Evolutionary conservation across 1,284 basidiomycete genomes (phyloP).

Genomic region (Cryptococcus wingfieldii): DNA sequence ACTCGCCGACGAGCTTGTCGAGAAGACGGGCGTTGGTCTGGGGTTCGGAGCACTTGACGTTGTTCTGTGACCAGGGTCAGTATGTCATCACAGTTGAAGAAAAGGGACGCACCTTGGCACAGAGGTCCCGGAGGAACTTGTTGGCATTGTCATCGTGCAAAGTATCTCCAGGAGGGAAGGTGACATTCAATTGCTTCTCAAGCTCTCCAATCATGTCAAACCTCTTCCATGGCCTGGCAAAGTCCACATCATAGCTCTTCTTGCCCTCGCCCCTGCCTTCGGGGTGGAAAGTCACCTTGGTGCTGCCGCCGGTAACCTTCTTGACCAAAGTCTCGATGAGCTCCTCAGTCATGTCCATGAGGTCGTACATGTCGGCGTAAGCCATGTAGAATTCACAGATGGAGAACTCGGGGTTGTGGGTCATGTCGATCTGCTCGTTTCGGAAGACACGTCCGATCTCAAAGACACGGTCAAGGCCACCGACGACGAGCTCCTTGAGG

Average conservation of each 20-base stretch:
- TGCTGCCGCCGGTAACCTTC: slow-evolving; percentile 70
- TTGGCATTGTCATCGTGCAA: slow-evolving; percentile 86
- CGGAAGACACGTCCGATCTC: slow-evolving; percentile 98
- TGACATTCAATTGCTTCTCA: slow-evolving; percentile 87
- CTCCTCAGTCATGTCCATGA: slow-evolving; percentile 95
- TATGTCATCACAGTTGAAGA: background rate
- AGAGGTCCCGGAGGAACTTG: slow-evolving; percentile 80
- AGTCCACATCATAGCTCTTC: slow-evolving; percentile 74
- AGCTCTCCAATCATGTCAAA: slow-evolving; percentile 98
- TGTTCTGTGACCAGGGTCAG: slow-evolving; percentile 58
- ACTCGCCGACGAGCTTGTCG: slow-evolving; percentile 98
- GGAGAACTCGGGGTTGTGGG: slow-evolving; percentile 95
- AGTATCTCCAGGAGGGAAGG: slow-evolving; percentile 88
- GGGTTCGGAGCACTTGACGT: slow-evolving; percentile 95
- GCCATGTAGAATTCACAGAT: slow-evolving; percentile 99
- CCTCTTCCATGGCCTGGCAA: slow-evolving; percentile 95
- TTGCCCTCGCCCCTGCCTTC: slow-evolving; percentile 74
- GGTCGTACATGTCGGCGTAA: slow-evolving; percentile 97
- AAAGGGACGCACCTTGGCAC: slow-evolving; percentile 61
- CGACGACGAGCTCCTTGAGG: slow-evolving; percentile 96
- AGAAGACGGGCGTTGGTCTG: slow-evolving; percentile 92
- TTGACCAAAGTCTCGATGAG: slow-evolving; percentile 90
- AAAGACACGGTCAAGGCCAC: slow-evolving; percentile 94
- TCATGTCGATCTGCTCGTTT: slow-evolving; percentile 98
- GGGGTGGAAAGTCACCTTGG: slow-evolving; percentile 80